A percentile compares a stretch with the other conserved stretches of the same genome.
Conservation (phyloP, 140 eudicot genomes). For the Oenanthe javanica region DNA sequence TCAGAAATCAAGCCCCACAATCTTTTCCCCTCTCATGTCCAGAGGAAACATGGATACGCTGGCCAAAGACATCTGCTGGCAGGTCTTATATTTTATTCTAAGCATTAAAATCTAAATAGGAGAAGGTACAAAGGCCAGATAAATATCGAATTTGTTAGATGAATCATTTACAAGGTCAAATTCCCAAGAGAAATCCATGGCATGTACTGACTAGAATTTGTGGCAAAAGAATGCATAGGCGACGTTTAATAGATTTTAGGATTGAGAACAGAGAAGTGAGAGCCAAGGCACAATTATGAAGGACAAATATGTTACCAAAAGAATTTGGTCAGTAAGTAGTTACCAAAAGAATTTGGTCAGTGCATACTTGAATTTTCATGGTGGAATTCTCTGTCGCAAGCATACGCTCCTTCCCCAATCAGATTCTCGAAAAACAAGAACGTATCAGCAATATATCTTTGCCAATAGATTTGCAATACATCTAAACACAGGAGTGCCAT, state of each 20-base stretch:
- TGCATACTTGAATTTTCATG: not conserved
- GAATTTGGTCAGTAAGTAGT: not conserved
- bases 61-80: not conserved
- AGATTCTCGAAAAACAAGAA: too few species aligned
- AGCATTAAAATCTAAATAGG: not conserved
- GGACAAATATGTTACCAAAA: not conserved
- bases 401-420: not conserved
- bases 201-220: not conserved
- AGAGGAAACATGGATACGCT: not conserved
- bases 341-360: not conserved
- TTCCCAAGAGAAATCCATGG: not conserved
- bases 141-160: not conserved
- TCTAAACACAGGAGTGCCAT: not conserved
- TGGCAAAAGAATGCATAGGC: not conserved
- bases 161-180: not conserved
- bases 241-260: not conserved
- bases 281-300: not conserved
- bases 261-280: not conserved
- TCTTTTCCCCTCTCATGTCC: not conserved
- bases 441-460: not conserved
- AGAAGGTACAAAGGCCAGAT: not conserved
- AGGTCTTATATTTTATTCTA: not conserved
- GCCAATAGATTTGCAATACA: not conserved
- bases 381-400: not conserved
- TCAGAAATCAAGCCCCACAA: not conserved